phyloP scores from a whole-genome alignment of 2,329 filamentous ascomycete genomes.

The Aspergillus pseudoterreus region DNA sequence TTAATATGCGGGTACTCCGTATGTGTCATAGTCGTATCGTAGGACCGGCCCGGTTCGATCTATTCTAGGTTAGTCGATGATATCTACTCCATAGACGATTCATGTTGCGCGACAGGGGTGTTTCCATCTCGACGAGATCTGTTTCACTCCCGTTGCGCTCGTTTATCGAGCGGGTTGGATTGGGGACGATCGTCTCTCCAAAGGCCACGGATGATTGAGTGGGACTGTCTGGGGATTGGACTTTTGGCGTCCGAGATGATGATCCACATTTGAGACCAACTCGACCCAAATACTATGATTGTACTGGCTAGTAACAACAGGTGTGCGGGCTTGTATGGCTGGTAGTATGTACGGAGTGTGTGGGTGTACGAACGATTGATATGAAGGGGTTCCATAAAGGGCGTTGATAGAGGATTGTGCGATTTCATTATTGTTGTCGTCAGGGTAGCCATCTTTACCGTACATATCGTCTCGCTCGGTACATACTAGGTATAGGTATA shows the following conservation, averaged over 20 bases:
- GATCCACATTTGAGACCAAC: conserved; percentile 2
- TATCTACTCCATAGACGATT: too few relatives aligned
- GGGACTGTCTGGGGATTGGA: conserved; percentile 7
- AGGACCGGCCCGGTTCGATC: not conserved
- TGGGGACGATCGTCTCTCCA: not conserved
- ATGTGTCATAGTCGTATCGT: not conserved
- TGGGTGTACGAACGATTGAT: not conserved
- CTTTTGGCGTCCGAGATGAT: not conserved
- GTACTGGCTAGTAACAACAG: not conserved
- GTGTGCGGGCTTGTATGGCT: too few relatives aligned
- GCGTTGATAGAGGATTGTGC: too few relatives aligned
- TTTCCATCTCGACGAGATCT: too few relatives aligned
- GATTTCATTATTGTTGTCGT: too few relatives aligned
- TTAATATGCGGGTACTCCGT: not conserved
- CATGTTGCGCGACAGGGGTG: too few relatives aligned
- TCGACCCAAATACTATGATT: not conserved
- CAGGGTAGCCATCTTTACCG: too few relatives aligned
- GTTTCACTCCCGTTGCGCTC: too few relatives aligned
- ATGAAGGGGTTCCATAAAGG: not conserved
- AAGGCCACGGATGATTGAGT: conserved; percentile 5
- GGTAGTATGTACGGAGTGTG: too few relatives aligned
- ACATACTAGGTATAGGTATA: too few relatives aligned
- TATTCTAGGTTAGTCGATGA: not conserved
- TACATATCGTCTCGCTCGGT: too few relatives aligned
- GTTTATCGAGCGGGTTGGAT: not conserved